These are phyloP conservation scores for Sanguinoderma infundibulare DNA, from an alignment of 1,284 basidiomycete species.

Conservation along the genomic window DNA sequence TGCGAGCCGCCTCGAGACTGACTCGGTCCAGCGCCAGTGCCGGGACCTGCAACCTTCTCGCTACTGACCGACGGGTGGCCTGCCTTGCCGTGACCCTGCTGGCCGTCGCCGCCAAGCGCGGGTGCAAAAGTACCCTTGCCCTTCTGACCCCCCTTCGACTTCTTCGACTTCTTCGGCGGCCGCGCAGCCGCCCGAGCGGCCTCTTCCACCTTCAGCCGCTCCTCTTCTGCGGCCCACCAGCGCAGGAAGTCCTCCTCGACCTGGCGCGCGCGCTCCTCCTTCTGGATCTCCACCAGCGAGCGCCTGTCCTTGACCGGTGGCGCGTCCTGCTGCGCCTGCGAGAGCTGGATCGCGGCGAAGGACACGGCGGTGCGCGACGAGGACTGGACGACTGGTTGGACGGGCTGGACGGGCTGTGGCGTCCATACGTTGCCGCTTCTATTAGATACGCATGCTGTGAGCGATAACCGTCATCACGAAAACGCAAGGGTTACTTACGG, in stretches of 20 bases:
- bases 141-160: conserved; percentile 12
- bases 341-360: conserved; percentile 82
- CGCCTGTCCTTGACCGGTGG: conserved; percentile 53
- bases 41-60: not conserved
- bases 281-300: conserved; percentile 83
- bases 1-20: not conserved
- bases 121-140: not conserved
- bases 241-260: conserved; percentile 79
- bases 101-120: not conserved
- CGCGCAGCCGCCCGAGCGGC: conserved; percentile 9
- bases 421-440: conserved; percentile 61
- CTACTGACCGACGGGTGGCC: too few species aligned
- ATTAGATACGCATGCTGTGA: not conserved
- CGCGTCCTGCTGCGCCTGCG: conserved; percentile 63
- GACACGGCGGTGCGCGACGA: conserved; percentile 54
- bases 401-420: conserved; percentile 50
- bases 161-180: conserved; percentile 16
- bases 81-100: conserved; percentile 5
- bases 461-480: not conserved
- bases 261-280: conserved; percentile 72
- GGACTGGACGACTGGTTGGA: conserved; percentile 42
- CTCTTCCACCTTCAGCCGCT: conserved; percentile 49
- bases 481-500: conserved; percentile 46
- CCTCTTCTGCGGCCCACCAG: conserved; percentile 89
- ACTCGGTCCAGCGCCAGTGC: not conserved